Percentiles rank a stretch among this genome's conserved stretches.
phyloP scores from a whole-genome alignment of 129 eudicot genomes.

The Pseudognaphalium luteoalbum region DNA sequence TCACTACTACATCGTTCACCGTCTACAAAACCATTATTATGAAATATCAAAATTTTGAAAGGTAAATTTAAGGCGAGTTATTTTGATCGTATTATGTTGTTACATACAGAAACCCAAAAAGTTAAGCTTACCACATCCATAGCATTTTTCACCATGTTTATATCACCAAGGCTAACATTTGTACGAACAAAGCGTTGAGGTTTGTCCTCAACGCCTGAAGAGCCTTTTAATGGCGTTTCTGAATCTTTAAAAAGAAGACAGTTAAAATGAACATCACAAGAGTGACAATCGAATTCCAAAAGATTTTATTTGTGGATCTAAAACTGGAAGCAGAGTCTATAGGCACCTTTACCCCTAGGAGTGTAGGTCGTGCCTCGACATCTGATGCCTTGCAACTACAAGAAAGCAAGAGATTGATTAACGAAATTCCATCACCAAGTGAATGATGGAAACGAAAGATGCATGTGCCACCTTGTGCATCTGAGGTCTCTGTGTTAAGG shows the following conservation, averaged over 20 bases:
- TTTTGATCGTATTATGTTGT: no score
- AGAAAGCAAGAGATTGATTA: constrained; percentile 31
- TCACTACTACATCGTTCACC: background rate
- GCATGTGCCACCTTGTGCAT: constrained; percentile 13
- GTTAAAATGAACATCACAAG: background rate
- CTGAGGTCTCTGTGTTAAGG: constrained; percentile 24
- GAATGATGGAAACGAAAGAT: constrained; percentile 20
- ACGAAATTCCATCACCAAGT: constrained; percentile 30
- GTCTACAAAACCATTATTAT: background rate
- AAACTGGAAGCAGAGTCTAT: background rate
- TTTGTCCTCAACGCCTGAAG: background rate
- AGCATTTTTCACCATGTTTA: constrained; percentile 7
- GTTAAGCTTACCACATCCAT: background rate
- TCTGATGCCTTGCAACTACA: constrained; percentile 24
- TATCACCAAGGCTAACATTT: constrained; percentile 3
- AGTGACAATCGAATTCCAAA: background rate
- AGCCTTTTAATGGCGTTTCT: background rate
- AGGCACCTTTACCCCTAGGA: background rate
- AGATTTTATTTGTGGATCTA: background rate
- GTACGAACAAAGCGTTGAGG: background rate
- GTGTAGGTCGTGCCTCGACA: constrained; percentile 14
- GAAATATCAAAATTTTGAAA: no score
- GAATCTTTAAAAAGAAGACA: background rate
- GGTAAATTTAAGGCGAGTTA: no score
- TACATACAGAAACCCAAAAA: background rate